Evolutionary conservation across 2,329 filamentous ascomycete genomes (phyloP).

Genomic region (Trichoderma koningii): DNA sequence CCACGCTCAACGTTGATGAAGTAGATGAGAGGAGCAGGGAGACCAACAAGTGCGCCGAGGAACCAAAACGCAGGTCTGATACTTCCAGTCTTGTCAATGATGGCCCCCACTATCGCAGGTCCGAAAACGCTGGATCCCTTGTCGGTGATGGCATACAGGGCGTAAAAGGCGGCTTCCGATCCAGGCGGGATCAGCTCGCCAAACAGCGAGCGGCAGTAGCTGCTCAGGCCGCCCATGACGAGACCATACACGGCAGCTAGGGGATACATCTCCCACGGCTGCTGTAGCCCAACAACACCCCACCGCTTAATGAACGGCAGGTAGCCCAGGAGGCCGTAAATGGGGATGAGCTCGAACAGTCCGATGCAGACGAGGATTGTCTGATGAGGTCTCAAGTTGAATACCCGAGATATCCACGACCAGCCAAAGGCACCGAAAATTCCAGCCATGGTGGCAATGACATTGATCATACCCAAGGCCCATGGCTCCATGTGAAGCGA

Average conservation of each 20-base stretch:
- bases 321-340: slow-evolving; percentile 89
- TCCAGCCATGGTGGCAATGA: slow-evolving; percentile 82
- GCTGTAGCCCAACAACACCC: slow-evolving; percentile 82
- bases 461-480: slow-evolving; percentile 87
- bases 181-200: slow-evolving; percentile 93
- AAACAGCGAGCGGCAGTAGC: slow-evolving; percentile 89
- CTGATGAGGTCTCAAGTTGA: slow-evolving; percentile 74
- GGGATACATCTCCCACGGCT: slow-evolving; percentile 96
- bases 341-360: slow-evolving; percentile 86
- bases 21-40: slow-evolving; percentile 82
- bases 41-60: slow-evolving; percentile 76
- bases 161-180: slow-evolving; percentile 94
- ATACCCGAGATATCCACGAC: slow-evolving; percentile 72
- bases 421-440: slow-evolving; percentile 88
- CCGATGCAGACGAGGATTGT: slow-evolving; percentile 91
- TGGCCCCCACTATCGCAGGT: slow-evolving; percentile 87
- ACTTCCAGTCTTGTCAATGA: slow-evolving; percentile 80
- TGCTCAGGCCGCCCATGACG: slow-evolving; percentile 87
- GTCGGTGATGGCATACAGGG: slow-evolving; percentile 94
- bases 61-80: slow-evolving; percentile 92
- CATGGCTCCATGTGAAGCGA: slow-evolving; percentile 86
- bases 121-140: slow-evolving; percentile 95
- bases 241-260: slow-evolving; percentile 89
- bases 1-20: slow-evolving; percentile 83
- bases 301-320: slow-evolving; percentile 74